A percentile compares a stretch with the other conserved stretches of the same genome.
Conservation (phyloP, 306 rosid genomes). For the Acacia confusa region DNA sequence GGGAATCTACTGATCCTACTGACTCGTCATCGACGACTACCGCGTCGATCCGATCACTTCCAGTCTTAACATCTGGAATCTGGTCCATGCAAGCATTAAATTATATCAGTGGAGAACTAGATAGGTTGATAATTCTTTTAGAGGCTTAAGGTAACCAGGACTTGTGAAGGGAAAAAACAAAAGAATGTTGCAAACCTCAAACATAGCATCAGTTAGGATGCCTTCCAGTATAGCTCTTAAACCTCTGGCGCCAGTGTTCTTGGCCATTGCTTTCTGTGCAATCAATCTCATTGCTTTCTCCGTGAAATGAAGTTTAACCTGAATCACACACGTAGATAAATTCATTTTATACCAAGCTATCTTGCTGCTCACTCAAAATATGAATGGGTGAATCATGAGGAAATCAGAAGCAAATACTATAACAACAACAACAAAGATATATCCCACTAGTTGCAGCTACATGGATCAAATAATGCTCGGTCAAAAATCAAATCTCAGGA, state of each 20-base stretch:
- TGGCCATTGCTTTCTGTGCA: slow-evolving; percentile 86
- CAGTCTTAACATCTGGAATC: slow-evolving; percentile 86
- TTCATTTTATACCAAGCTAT: slow-evolving; percentile 24
- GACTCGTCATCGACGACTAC: slow-evolving; percentile 86
- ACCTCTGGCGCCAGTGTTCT: slow-evolving; percentile 97
- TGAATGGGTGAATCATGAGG: background rate
- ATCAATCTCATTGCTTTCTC: slow-evolving; percentile 71
- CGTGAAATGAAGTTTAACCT: slow-evolving; percentile 85
- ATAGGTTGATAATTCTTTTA: background rate
- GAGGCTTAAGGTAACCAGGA: slow-evolving; percentile 3
- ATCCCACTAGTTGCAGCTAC: too few species aligned
- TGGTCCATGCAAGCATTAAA: slow-evolving; percentile 35
- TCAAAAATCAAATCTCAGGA: too few species aligned
- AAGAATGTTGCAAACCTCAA: slow-evolving; percentile 57
- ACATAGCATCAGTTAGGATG: slow-evolving; percentile 91
- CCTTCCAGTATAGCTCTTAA: slow-evolving; percentile 80
- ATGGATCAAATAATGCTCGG: too few species aligned
- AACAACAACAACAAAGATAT: too few species aligned
- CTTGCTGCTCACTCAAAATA: background rate
- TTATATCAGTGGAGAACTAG: slow-evolving; percentile 1
- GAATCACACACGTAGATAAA: slow-evolving; percentile 19
- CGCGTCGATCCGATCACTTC: slow-evolving; percentile 75
- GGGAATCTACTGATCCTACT: slow-evolving; percentile 52
- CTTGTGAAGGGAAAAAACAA: background rate
- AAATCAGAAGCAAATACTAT: background rate